phyloP scores from a whole-genome alignment of 192 early-diverging fungal genomes.

The Gryganskiella cystojenkinii region DNA sequence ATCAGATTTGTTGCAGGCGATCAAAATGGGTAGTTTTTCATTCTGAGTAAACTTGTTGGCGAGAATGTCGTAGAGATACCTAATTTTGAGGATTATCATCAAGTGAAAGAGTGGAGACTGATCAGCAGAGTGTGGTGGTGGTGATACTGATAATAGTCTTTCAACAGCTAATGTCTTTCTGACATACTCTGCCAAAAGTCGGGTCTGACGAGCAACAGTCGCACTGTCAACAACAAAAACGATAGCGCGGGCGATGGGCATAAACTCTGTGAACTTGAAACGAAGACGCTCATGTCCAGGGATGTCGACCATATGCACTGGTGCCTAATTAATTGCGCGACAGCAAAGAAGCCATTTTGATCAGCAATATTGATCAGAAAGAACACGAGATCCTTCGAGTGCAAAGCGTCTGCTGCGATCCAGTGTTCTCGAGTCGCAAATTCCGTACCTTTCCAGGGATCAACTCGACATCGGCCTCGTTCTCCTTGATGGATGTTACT shows the following conservation, averaged over 20 bases:
- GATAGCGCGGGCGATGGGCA: conserved; percentile 73
- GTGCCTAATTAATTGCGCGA: conserved; percentile 18
- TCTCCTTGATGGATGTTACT: conserved; percentile 78
- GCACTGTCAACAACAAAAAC: conserved; percentile 86
- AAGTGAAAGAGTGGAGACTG: neutral
- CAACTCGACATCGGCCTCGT: conserved; percentile 64
- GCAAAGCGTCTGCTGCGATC: neutral
- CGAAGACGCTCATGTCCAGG: conserved; percentile 90
- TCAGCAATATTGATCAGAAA: neutral
- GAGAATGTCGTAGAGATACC: conserved; percentile 83
- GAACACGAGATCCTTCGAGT: neutral
- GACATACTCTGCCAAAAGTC: conserved; percentile 73
- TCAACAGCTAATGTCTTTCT: too few relatives aligned
- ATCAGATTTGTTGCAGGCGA: conserved; percentile 90
- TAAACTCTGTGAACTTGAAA: conserved; percentile 76
- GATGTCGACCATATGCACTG: conserved; percentile 79
- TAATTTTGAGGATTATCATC: neutral
- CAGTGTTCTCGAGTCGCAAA: neutral
- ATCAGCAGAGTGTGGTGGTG: neutral
- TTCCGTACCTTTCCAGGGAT: conserved; percentile 55
- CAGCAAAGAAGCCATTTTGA: neutral
- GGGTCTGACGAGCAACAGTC: conserved; percentile 60
- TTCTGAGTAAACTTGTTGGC: conserved; percentile 68
- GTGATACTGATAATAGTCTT: neutral
- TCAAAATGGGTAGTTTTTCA: conserved; percentile 69